Conservation (phyloP, 495 filamentous ascomycete genomes). For the Chlorociboria aeruginascens region DNA sequence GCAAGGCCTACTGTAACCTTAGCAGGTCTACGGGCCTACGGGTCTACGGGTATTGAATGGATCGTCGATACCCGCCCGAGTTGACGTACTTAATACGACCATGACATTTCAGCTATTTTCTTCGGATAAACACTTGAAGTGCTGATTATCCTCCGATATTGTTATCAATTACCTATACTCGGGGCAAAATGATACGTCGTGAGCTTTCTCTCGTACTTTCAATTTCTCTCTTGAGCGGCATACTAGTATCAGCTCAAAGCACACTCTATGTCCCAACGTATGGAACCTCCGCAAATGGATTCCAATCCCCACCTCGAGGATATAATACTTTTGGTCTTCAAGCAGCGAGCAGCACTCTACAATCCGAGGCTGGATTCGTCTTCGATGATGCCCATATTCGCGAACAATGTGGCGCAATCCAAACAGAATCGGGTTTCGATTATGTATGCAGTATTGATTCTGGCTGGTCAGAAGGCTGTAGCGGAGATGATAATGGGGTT, state of each 20-base stretch:
- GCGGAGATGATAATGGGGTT: conserved; percentile 12
- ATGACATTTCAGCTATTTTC: no score
- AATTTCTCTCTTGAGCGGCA: no score
- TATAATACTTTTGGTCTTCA: conserved; percentile 20
- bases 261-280: neutral
- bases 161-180: no score
- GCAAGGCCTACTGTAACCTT: no score
- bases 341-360: neutral
- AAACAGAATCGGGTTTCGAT: conserved; percentile 2
- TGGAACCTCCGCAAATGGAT: conserved; percentile 9
- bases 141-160: no score
- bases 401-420: conserved; percentile 4
- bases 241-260: neutral
- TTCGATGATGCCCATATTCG: conserved; percentile 1
- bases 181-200: no score
- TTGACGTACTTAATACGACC: no score
- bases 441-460: conserved; percentile 18
- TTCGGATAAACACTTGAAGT: no score
- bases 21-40: no score
- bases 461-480: conserved; percentile 12
- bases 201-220: no score
- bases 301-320: conserved; percentile 12
- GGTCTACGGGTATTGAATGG: no score
- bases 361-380: neutral
- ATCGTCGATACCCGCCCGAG: no score